Base-by-base conservation (phyloP, 164 flowering plant species). In the Litsea cubeba region DNA sequence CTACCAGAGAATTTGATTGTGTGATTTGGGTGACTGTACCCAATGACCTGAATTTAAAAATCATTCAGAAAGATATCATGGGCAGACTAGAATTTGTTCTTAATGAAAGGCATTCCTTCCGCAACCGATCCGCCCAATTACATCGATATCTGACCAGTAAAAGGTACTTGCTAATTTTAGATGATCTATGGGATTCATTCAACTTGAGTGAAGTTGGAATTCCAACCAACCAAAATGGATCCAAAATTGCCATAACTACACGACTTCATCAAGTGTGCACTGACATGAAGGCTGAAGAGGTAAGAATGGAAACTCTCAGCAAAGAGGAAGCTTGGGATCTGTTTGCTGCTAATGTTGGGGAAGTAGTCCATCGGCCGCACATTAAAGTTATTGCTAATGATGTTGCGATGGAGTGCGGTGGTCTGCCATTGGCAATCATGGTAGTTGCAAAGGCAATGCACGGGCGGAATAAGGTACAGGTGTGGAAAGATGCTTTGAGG, bases 401-500 rank as follows among this genome's bases (percentile, higher is more conserved):
- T 0, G 32, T 30, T 0, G 32, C 5, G 5, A 30, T 30, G 32
- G 32, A 30, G 32, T 30, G 32, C 5, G 5, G 32, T 30, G 32
- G 32, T 30, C 32, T 30, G 32, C 32, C 32, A 4, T 30, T 30
- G 32, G 32, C 32, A 30, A 3, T 30, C 5, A 0, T 3, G 0
- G 35, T 4, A 30, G 32, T 30, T 30, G 75, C 60, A n/a, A 5
- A 60, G 12, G 58, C 75, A 0, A 64, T 73, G 69, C 28, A 40
- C 0, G 25, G 54, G 2, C 18, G 65, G 62, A 24, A 64, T 2
- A 17, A 30, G 50, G 2, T 10, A 20, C 57, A 35, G 30, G 25
- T 23, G 17, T 74, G 76, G 76, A 17, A 73, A 18, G 69, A 73
- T 0, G 35, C 35, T 30, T 2, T 30, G 35, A 30, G 35, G 35